phyloP scores from a whole-genome alignment of 2,329 filamentous ascomycete species.

The Exophiala viscosa region DNA sequence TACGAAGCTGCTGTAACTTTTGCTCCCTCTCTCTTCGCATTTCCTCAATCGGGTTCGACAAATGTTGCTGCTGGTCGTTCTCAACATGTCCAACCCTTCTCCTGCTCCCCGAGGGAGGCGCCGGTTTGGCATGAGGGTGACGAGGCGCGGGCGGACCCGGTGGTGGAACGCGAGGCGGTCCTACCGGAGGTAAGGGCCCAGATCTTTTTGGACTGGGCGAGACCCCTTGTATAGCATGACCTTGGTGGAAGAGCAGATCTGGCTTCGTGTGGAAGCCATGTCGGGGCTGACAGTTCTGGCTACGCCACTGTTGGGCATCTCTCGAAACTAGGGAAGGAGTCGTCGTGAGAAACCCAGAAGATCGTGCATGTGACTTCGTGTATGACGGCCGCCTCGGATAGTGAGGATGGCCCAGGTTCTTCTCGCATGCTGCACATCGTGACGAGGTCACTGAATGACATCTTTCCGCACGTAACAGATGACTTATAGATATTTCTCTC shows the following conservation, averaged over 20 bases:
- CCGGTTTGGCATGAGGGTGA: neutral
- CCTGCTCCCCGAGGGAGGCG: neutral
- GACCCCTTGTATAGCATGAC: neutral
- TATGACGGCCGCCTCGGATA: neutral
- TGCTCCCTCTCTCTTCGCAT: neutral
- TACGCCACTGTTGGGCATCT: neutral
- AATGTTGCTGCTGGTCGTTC: neutral
- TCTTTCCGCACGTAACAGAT: constrained; percentile 11
- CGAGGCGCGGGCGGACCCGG: neutral
- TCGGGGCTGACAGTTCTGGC: neutral
- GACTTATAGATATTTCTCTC: constrained; percentile 13
- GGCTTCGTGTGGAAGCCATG: constrained; percentile 12
- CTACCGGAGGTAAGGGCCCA: neutral
- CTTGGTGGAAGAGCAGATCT: neutral
- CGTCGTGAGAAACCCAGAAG: neutral
- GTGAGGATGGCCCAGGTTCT: neutral
- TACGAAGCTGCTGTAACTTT: neutral
- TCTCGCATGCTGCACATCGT: constrained; percentile 1
- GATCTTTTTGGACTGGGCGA: constrained; percentile 9
- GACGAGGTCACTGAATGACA: neutral
- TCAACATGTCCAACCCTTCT: neutral
- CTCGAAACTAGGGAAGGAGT: neutral
- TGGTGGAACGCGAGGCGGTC: neutral
- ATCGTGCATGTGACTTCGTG: no score
- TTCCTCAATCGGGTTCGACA: neutral